Percentiles rank a stretch among this genome's conserved stretches.
These are phyloP conservation scores for Pseudovirgaria hyperparasitica DNA, from an alignment of 2,329 filamentous ascomycete species.

Conservation along the genomic window DNA sequence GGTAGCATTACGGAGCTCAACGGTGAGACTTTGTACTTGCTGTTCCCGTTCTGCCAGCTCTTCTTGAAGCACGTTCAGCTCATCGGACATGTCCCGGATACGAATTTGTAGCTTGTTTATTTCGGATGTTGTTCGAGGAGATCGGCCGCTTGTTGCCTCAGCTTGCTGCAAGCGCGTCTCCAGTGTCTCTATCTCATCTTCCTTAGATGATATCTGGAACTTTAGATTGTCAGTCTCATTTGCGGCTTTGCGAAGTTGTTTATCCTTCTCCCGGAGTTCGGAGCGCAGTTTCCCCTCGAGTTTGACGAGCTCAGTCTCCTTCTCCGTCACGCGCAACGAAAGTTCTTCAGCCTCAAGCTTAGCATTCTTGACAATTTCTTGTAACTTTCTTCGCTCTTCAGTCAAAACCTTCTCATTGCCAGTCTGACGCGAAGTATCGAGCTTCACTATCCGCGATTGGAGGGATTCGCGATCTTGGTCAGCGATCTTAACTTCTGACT, in stretches of 20 bases:
- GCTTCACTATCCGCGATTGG: conserved; percentile 41
- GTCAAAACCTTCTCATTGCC: conserved; percentile 31
- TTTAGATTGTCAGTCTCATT: conserved; percentile 43
- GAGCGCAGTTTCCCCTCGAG: conserved; percentile 7
- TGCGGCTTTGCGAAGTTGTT: conserved; percentile 35
- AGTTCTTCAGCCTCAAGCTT: conserved; percentile 50
- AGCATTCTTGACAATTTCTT: conserved; percentile 47
- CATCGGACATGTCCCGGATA: conserved; percentile 8
- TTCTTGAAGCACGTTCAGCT: conserved; percentile 10
- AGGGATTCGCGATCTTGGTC: conserved; percentile 25
- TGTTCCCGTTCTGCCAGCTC: conserved; percentile 9
- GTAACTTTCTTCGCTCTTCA: conserved; percentile 47
- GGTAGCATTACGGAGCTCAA: conserved; percentile 6
- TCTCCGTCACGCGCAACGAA: conserved; percentile 12
- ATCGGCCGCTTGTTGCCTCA: conserved; percentile 21
- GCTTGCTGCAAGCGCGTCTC: conserved; percentile 13
- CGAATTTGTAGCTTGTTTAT: conserved; percentile 10
- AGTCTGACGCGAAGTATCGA: conserved; percentile 42
- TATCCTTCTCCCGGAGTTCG: conserved; percentile 9
- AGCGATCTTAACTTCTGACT: conserved; percentile 24
- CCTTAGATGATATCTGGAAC: conserved; percentile 51
- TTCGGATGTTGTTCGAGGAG: conserved; percentile 11
- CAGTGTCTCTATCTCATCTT: conserved; percentile 34
- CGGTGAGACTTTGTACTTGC: conserved; percentile 6
- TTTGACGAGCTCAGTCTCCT: conserved; percentile 9